Conservation (phyloP, 2,329 filamentous ascomycete genomes). For the Dichotomopilus funicola region DNA sequence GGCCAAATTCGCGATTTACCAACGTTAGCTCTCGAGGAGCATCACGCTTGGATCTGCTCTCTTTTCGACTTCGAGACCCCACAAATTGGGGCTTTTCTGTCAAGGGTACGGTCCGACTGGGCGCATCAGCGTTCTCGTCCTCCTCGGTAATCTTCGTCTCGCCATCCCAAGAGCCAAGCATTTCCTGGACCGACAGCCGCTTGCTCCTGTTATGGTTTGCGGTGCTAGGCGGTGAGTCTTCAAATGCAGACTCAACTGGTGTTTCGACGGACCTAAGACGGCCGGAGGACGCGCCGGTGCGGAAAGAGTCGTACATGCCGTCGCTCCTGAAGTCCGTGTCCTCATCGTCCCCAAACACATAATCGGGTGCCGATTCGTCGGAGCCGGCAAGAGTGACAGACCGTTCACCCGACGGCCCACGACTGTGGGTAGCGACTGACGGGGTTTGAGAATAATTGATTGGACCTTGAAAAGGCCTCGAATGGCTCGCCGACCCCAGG, state of each 20-base stretch:
- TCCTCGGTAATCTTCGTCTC: constrained; percentile 56
- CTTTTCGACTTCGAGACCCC: constrained; percentile 16
- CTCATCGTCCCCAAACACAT: constrained; percentile 65
- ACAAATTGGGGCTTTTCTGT: constrained; percentile 24
- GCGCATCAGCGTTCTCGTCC: constrained; percentile 51
- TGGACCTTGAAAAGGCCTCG: constrained; percentile 35
- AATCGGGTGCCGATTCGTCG: constrained; percentile 59
- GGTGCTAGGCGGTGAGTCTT: constrained; percentile 64
- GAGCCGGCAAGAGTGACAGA: constrained; percentile 63
- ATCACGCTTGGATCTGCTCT: constrained; percentile 21
- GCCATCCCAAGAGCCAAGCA: constrained; percentile 50
- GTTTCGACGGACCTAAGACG: constrained; percentile 62
- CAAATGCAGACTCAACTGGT: constrained; percentile 72
- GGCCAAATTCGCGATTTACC: constrained; percentile 37
- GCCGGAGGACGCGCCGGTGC: constrained; percentile 58
- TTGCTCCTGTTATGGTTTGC: constrained; percentile 47
- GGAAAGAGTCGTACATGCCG: constrained; percentile 68
- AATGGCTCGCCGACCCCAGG: constrained; percentile 34
- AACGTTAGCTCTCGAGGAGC: constrained; percentile 30
- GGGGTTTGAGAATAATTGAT: constrained; percentile 32
- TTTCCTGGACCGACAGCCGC: constrained; percentile 53
- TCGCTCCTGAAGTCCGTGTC: constrained; percentile 75
- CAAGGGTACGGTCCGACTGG: constrained; percentile 36
- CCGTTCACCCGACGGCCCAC: constrained; percentile 40
- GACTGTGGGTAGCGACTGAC: constrained; percentile 35